Base-by-base conservation (phyloP, 2,329 filamentous ascomycete species). In the Hysterium pulicare region DNA sequence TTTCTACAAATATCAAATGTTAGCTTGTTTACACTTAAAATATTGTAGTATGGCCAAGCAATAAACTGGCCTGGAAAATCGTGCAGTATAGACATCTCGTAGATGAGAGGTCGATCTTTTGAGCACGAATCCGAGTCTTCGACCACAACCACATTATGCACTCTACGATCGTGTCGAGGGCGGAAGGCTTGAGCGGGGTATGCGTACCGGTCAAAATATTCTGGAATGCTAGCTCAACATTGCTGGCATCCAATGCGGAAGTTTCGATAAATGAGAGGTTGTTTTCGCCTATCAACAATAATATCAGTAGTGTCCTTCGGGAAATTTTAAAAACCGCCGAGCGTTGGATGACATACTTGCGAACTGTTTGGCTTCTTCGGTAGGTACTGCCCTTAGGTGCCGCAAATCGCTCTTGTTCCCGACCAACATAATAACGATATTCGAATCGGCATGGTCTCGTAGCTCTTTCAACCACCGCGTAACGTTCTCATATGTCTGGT, bases 321-420 rank as follows among this genome's bases (percentile, higher is more conserved):
- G n/a, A n/a, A n/a, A n/a, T n/a, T n/a, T n/a, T n/a, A n/a, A n/a
- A n/a, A n/a, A n/a, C n/a, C n/a, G n/a, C n/a, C n/a, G n/a, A n/a
- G n/a, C n/a, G n/a, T n/a, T 21, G 32, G 19, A 30, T 13, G 46
- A 74, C 79, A 58, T 68, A 95, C 91, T 96, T 44, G 93, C 93
- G 82, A 98, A 98, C 51, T 88, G 80, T 75, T 97, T 98, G 59
- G 91, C 93, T 72, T 97, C 91, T 67, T 98, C 93, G 47, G 93
- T 98, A 39, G 93, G 90, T 55, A 98, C 93, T 54, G 93, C 93
- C 69, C 93, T 83, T 65, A 98, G 79, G 74, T 98, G 93, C 72
- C 90, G 87, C 85, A 97, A 86, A 95, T 98, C 93, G 72, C 90
- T 97, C 86, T 98, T 98, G 83, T 98, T 98, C 71, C 93, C 93